Percentiles rank a stretch among this genome's conserved stretches.
Conservation (phyloP, 352 stramenopile species). For the Phytophthora citricola region DNA sequence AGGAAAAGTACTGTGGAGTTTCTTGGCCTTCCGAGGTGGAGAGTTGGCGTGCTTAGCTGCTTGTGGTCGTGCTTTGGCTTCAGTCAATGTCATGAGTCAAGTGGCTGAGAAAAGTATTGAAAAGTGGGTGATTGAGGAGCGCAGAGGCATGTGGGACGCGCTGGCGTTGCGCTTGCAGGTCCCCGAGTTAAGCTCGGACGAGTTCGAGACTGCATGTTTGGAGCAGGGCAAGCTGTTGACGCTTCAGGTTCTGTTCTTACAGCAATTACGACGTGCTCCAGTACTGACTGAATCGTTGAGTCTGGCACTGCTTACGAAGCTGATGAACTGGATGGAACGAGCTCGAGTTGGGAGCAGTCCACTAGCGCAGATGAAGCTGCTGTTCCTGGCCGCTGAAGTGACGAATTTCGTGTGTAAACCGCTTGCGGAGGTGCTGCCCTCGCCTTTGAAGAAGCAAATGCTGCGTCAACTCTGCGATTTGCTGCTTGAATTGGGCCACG, state of each 20-base stretch:
- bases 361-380: constrained; percentile 84
- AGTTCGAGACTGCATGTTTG: constrained; percentile 80
- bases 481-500: constrained; percentile 69
- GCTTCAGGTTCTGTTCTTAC: constrained; percentile 78
- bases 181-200: constrained; percentile 80
- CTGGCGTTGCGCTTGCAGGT: constrained; percentile 69
- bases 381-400: constrained; percentile 80
- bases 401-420: constrained; percentile 76
- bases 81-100: constrained; percentile 83
- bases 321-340: constrained; percentile 81
- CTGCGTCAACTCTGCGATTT: constrained; percentile 71
- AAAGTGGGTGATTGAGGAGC: constrained; percentile 86
- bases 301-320: constrained; percentile 71
- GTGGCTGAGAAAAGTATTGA: constrained; percentile 86
- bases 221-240: constrained; percentile 81
- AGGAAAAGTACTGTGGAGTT: constrained; percentile 81
- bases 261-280: constrained; percentile 68
- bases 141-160: constrained; percentile 64
- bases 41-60: constrained; percentile 75
- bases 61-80: constrained; percentile 80
- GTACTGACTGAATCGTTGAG: constrained; percentile 73
- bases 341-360: constrained; percentile 52
- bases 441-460: constrained; percentile 79
- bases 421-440: constrained; percentile 63
- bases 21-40: constrained; percentile 81